Evolutionary conservation across 2,329 filamentous ascomycete species (phyloP).

Genomic region (Trichothecium sympodiale): DNA sequence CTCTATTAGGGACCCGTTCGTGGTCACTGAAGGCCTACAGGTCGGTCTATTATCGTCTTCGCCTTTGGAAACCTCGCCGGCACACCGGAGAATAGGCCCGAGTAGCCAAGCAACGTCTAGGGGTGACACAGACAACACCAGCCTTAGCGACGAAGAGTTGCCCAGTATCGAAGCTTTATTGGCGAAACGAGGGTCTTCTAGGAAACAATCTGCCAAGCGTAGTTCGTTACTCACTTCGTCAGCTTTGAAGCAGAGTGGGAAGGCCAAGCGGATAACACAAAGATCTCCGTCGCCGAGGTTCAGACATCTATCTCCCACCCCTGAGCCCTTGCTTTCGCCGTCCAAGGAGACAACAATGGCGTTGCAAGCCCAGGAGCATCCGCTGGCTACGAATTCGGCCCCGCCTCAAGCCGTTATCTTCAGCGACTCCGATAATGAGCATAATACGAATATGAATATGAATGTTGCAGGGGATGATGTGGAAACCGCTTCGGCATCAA

Average conservation of each 20-base stretch:
- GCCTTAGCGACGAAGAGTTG: slow-evolving; percentile 24
- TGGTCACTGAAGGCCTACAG: slow-evolving; percentile 10
- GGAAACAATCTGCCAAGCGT: too few species aligned
- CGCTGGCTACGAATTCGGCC: neutral
- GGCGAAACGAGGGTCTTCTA: too few species aligned
- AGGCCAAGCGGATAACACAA: too few species aligned
- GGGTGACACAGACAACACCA: slow-evolving; percentile 25
- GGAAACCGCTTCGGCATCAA: slow-evolving; percentile 9
- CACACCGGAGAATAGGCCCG: slow-evolving; percentile 10
- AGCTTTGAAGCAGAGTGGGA: too few species aligned
- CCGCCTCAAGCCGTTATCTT: slow-evolving; percentile 7
- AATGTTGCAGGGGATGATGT: slow-evolving; percentile 1
- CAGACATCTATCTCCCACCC: too few species aligned
- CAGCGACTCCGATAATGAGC: slow-evolving; percentile 15
- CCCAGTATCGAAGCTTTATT: slow-evolving; percentile 18
- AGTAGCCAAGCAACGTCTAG: slow-evolving; percentile 24
- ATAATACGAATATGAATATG: slow-evolving; percentile 5
- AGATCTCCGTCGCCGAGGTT: too few species aligned
- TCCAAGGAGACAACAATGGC: too few species aligned
- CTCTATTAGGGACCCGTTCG: slow-evolving; percentile 8
- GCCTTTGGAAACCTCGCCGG: slow-evolving; percentile 16
- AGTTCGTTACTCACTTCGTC: too few species aligned
- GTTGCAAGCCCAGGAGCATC: too few species aligned
- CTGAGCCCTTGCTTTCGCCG: too few species aligned
- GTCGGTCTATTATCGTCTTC: slow-evolving; percentile 15